Evolutionary conservation across 257 asterid genomes (phyloP).

Genomic region (Thymus mandschuricus): DNA sequence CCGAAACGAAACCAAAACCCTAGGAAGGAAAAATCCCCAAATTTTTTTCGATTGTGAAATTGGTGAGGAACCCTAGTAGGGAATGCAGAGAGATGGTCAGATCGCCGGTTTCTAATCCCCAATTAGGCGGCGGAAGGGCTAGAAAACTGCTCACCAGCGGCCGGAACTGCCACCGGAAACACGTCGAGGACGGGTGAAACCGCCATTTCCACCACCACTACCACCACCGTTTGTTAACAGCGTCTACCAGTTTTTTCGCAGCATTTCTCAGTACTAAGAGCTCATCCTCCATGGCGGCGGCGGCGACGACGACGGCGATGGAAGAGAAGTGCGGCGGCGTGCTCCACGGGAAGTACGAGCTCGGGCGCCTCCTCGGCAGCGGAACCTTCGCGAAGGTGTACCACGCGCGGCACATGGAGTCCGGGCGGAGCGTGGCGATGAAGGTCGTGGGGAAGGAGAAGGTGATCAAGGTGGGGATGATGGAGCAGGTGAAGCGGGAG

Average conservation of each 20-base stretch:
- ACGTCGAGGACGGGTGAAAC: constrained; percentile 95
- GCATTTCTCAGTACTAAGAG: background rate
- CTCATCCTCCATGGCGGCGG: background rate
- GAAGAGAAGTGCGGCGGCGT: constrained; percentile 70
- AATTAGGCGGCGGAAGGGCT: constrained; percentile 48
- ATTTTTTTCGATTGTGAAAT: background rate
- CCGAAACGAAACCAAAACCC: background rate
- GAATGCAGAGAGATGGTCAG: constrained; percentile 93
- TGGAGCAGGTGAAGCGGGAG: constrained; percentile 82
- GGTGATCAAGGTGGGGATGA: constrained; percentile 69
- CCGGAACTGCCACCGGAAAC: constrained; percentile 90
- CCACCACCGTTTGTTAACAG: background rate
- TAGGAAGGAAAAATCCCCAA: background rate
- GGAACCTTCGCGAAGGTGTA: constrained; percentile 78
- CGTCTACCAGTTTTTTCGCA: background rate
- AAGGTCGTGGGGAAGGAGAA: constrained; percentile 71
- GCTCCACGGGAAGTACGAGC: constrained; percentile 65
- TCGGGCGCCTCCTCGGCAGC: constrained; percentile 63
- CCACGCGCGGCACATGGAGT: constrained; percentile 54
- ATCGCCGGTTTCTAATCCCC: constrained; percentile 51
- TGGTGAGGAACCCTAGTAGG: constrained; percentile 39
- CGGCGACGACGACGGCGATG: constrained; percentile 40
- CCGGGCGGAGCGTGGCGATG: constrained; percentile 65
- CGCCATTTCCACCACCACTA: background rate
- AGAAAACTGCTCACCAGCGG: constrained; percentile 59